Conservation (phyloP, 139 green algal species). For the Mesotaenium endlicherianum region DNA sequence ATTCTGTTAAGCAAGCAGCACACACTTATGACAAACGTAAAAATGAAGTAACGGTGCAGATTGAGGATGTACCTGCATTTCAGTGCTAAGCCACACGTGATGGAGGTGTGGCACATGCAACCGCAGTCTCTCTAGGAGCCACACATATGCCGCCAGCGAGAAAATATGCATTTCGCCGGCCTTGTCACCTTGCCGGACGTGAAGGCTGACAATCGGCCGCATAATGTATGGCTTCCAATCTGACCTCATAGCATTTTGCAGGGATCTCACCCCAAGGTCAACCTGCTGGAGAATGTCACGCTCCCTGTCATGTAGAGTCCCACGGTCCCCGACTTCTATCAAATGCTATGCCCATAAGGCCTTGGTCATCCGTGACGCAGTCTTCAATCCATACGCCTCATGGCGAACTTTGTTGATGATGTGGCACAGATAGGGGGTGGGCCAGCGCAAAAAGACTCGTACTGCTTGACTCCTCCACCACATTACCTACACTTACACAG, state of each 20-base stretch:
- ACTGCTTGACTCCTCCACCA: slow-evolving; percentile 32
- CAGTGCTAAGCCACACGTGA: no score
- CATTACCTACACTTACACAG: background rate
- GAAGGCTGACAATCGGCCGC: slow-evolving; percentile 16
- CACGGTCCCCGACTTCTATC: no score
- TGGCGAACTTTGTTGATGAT: slow-evolving; percentile 33
- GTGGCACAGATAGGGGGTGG: slow-evolving; percentile 27
- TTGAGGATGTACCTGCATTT: slow-evolving; percentile 33
- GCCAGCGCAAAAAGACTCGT: slow-evolving; percentile 23
- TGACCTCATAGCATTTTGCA: no score
- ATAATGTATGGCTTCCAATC: slow-evolving; percentile 14
- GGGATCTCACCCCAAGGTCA: no score
- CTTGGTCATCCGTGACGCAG: no score
- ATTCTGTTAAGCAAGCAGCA: no score
- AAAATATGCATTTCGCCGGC: slow-evolving; percentile 15
- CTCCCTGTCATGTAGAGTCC: no score
- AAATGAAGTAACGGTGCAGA: no score
- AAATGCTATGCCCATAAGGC: no score
- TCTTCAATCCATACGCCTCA: slow-evolving; percentile 1
- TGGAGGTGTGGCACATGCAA: slow-evolving; percentile 5
- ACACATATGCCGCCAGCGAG: background rate
- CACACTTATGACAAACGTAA: no score
- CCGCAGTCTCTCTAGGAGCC: background rate
- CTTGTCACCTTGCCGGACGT: slow-evolving; percentile 30
- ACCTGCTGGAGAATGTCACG: no score